Evolutionary conservation across 768 basidiomycete species (phyloP), one percentile per base, ranked within the genome.

Genomic region (Symmetrospora coprosmae): DNA sequence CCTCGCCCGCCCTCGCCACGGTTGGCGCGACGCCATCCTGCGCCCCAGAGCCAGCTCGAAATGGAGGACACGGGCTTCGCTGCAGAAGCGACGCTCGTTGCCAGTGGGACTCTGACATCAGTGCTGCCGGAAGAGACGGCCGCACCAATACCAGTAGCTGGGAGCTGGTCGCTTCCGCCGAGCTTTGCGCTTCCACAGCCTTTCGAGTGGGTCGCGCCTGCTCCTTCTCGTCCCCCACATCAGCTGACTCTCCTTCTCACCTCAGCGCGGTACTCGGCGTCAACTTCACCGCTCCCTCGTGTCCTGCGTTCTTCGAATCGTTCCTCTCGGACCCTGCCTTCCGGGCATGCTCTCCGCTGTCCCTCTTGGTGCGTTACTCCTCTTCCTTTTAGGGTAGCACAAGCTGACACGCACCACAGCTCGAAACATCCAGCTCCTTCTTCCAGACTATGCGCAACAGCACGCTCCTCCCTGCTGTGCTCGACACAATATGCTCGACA

Each of bases 401-500:
- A 35, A 33, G 35, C 38, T 62, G 19, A 37, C 35, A 39, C 63
- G 33, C 39, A 31, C 48, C 25, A 37, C 30, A 58, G 55, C 45
- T 65, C 17, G 53, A 49, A 7, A 68, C 61, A 25, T 64, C 49
- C 40, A 31, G 51, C 46, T 60, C 48, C 71, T 71, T 74, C 86
- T 84, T 81, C 82, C 34, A 83, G 33, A 43, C 55, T 33, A 27
- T 84, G 72, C 68, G 71, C 2, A 81, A 85, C 71, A 68, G 80
- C 38, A 78, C 80, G 1, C 69, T 77, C 34, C 75, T 86, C 67
- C 88, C 87, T 67, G 71, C 74, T 8, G 74, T 86, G 49, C 68
- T 88, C 6, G 86, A 85, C 82, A 85, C 84, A 2, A 86, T 83
- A 0, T 90, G 87, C 71, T 82, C 86, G 66, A 84, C 85, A 5